phyloP scores from a whole-genome alignment of 1,284 basidiomycete genomes.

The Microbotryum lychnidis-dioicae region DNA sequence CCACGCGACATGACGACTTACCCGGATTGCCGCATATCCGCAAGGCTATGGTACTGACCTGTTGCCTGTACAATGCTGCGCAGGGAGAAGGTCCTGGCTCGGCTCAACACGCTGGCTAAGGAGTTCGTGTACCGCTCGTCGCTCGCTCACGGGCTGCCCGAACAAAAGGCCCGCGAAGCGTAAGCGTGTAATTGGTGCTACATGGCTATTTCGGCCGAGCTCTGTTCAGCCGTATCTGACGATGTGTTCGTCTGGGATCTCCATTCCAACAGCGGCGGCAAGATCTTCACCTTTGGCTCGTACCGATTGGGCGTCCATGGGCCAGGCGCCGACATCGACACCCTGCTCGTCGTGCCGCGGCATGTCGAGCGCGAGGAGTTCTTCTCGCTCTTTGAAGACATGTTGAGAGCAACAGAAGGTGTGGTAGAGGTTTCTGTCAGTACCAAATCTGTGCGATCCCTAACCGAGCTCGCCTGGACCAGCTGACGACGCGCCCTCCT shows the following conservation, averaged over 20 bases:
- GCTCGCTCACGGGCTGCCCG: conserved; percentile 42
- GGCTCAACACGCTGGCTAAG: conserved; percentile 81
- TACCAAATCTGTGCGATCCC: conserved; percentile 27
- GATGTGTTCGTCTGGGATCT: neutral
- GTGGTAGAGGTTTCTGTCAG: conserved; percentile 81
- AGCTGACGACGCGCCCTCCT: conserved; percentile 17
- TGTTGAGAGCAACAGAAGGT: conserved; percentile 79
- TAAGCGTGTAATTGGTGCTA: conserved; percentile 2
- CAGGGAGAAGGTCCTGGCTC: conserved; percentile 88
- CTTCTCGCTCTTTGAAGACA: conserved; percentile 81
- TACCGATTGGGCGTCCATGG: conserved; percentile 80
- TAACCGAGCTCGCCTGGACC: neutral
- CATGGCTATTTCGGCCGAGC: neutral
- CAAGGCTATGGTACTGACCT: neutral
- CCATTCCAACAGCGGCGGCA: conserved; percentile 83
- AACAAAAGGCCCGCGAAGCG: conserved; percentile 28
- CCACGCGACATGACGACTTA: neutral
- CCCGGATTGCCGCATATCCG: neutral
- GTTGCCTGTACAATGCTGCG: conserved; percentile 39
- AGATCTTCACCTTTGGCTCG: conserved; percentile 98
- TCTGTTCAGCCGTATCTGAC: neutral
- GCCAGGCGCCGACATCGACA: conserved; percentile 95
- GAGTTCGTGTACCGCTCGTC: conserved; percentile 85
- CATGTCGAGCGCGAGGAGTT: conserved; percentile 94
- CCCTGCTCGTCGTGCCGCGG: conserved; percentile 94